phyloP scores from a whole-genome alignment of 169 alveolate genomes.

The Pseudocohnilembus persalinus region DNA sequence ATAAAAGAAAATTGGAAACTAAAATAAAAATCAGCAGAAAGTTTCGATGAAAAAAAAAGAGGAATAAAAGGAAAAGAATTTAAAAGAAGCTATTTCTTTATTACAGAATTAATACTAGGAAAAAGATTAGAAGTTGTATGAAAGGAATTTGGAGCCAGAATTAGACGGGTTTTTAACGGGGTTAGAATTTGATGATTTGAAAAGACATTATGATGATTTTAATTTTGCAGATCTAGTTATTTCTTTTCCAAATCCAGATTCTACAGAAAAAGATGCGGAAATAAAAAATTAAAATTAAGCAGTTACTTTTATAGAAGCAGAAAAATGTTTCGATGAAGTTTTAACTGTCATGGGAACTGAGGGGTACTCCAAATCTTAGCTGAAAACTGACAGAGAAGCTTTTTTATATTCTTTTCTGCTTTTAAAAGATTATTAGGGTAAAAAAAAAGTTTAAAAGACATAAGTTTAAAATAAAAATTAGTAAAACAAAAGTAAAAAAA shows the following conservation, averaged over 20 bases:
- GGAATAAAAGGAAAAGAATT: too few species aligned
- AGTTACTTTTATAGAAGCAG: constrained; percentile 35
- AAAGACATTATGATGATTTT: constrained; percentile 27
- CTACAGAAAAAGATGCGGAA: constrained; percentile 33
- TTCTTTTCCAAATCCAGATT: constrained; percentile 26
- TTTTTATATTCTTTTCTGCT: constrained; percentile 28
- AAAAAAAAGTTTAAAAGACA: constrained; percentile 16
- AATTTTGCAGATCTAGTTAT: constrained; percentile 29
- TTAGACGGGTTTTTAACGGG: constrained; percentile 16
- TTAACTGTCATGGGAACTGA: constrained; percentile 43
- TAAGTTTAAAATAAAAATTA: constrained; percentile 31
- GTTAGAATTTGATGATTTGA: constrained; percentile 23
- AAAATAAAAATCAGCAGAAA: too few species aligned
- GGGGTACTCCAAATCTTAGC: constrained; percentile 29
- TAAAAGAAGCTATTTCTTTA: too few species aligned
- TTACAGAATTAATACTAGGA: too few species aligned
- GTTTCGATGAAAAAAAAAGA: too few species aligned
- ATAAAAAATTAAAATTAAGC: constrained; percentile 11
- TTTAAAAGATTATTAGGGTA: constrained; percentile 21
- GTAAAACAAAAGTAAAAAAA: constrained; percentile 8
- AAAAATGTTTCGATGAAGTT: constrained; percentile 34
- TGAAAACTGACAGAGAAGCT: constrained; percentile 39
- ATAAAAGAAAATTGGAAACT: too few species aligned
- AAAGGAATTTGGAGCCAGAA: too few species aligned
- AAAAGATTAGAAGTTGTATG: too few species aligned